Conservation (phyloP, 345 rosid genomes). For the Syzygium aqueum region DNA sequence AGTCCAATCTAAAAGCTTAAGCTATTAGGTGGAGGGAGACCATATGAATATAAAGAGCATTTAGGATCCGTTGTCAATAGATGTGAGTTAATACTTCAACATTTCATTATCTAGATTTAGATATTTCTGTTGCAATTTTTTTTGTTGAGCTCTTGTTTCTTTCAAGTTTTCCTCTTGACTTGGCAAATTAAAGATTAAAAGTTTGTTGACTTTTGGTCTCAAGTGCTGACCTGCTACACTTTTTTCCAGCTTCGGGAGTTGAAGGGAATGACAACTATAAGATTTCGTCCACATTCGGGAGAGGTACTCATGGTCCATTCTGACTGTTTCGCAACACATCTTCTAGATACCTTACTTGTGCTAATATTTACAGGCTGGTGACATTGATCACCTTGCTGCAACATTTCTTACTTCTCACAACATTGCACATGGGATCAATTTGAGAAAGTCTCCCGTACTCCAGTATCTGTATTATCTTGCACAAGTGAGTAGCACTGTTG, state of each 20-base stretch:
- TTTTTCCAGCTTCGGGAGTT: slow-evolving; percentile 87
- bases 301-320: slow-evolving; percentile 43
- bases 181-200: background rate
- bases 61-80: too few relatives aligned
- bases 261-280: slow-evolving; percentile 97
- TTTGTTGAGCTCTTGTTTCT: background rate
- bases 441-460: slow-evolving; percentile 99
- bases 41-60: too few relatives aligned
- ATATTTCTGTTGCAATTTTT: background rate
- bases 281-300: slow-evolving; percentile 92
- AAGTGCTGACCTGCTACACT: slow-evolving; percentile 5
- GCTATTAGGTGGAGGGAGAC: too few relatives aligned
- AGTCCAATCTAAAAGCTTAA: too few relatives aligned
- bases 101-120: background rate
- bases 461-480: slow-evolving; percentile 96
- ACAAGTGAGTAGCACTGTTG: slow-evolving; percentile 41
- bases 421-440: slow-evolving; percentile 95
- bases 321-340: background rate
- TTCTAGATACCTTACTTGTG: background rate
- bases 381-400: slow-evolving; percentile 98
- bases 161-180: background rate
- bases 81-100: too few relatives aligned
- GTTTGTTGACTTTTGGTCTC: background rate
- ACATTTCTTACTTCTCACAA: slow-evolving; percentile 90
- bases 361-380: slow-evolving; percentile 75